Percentiles rank a stretch among this genome's conserved stretches.
phyloP scores from a whole-genome alignment of 2,329 filamentous ascomycete species.

The Alternaria longipes region DNA sequence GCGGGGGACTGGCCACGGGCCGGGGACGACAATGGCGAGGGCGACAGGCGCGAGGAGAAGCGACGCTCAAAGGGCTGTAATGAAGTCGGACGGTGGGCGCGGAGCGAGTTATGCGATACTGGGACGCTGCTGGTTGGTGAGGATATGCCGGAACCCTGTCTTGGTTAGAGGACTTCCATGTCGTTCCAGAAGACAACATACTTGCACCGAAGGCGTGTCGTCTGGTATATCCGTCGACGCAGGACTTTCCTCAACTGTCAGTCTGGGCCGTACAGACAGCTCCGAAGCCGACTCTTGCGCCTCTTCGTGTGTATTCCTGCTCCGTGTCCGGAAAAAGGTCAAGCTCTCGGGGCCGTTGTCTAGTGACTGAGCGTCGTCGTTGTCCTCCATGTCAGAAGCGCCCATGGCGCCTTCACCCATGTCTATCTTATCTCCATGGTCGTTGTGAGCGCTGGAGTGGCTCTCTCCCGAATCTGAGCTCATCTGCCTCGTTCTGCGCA shows the following conservation, averaged over 20 bases:
- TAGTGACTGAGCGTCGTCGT: constrained; percentile 36
- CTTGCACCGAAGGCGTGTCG: constrained; percentile 84
- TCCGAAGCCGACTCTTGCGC: constrained; percentile 36
- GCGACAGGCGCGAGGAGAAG: constrained; percentile 85
- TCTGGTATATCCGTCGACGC: constrained; percentile 80
- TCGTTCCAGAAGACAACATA: constrained; percentile 54
- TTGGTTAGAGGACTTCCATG: constrained; percentile 21
- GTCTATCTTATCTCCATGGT: constrained; percentile 39
- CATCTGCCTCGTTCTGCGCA: constrained; percentile 66
- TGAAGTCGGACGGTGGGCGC: constrained; percentile 79
- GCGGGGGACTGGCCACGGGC: constrained; percentile 75
- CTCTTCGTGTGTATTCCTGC: constrained; percentile 21
- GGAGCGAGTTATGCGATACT: constrained; percentile 72
- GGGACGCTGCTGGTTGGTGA: constrained; percentile 79
- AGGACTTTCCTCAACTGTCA: constrained; percentile 65
- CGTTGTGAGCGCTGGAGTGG: constrained; percentile 67
- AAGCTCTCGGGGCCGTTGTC: constrained; percentile 37
- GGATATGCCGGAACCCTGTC: constrained; percentile 62
- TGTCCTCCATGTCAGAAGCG: constrained; percentile 27
- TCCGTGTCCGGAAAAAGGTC: constrained; percentile 45
- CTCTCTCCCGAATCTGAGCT: constrained; percentile 72
- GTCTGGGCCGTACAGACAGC: constrained; percentile 23
- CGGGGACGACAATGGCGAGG: constrained; percentile 68
- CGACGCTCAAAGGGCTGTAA: constrained; percentile 93
- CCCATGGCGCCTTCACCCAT: constrained; percentile 49